Conservation (phyloP, 1,139 yeast genomes). For the Hansenula lynferdii region DNA sequence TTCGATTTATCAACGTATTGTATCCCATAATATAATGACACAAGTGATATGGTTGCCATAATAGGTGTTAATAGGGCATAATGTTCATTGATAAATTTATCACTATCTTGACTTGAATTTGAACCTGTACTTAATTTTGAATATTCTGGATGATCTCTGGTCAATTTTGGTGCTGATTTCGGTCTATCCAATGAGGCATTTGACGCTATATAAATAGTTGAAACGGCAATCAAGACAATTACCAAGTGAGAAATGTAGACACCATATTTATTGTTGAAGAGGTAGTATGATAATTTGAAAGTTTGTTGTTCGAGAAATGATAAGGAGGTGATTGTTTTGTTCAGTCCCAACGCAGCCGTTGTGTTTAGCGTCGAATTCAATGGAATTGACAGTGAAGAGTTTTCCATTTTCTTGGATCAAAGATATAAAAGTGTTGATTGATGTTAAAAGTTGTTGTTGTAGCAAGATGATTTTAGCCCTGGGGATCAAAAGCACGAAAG, state of each 20-base stretch:
- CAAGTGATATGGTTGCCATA: slow-evolving; percentile 32
- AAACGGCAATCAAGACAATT: background rate
- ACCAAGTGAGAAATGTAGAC: background rate
- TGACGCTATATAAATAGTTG: background rate
- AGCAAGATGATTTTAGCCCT: no score
- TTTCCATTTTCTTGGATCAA: no score
- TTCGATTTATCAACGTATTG: slow-evolving; percentile 26
- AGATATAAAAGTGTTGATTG: no score
- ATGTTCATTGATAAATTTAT: slow-evolving; percentile 19
- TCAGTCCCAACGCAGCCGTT: no score
- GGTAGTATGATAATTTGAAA: background rate
- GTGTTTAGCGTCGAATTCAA: no score
- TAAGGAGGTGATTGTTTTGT: background rate
- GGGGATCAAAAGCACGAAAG: no score
- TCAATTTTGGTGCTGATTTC: background rate
- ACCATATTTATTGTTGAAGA: slow-evolving; percentile 1
- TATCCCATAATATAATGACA: slow-evolving; percentile 33
- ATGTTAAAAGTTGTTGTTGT: no score
- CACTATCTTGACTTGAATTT: slow-evolving; percentile 2
- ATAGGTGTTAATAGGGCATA: slow-evolving; percentile 39
- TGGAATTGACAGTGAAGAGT: no score
- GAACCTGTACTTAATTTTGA: background rate
- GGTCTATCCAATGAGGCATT: background rate
- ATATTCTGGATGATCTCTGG: background rate
- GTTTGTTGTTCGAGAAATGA: background rate